Base-by-base conservation (phyloP, 1,284 basidiomycete species). In the Pseudozyma tsukubaensis region DNA sequence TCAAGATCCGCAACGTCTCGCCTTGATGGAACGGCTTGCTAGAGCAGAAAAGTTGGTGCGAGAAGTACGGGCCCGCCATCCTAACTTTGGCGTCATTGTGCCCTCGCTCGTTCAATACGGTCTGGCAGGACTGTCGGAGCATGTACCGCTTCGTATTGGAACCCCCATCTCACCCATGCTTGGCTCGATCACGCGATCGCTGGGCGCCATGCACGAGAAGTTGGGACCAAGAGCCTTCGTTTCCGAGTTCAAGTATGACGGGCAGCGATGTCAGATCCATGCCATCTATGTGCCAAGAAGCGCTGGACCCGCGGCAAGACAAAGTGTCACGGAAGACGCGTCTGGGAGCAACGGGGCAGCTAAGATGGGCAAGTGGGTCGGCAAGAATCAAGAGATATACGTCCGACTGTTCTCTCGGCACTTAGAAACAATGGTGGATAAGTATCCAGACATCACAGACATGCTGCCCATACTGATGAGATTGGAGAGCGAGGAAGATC, bases 361-460 rank as follows among this genome's bases (percentile, higher is more conserved):
- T 10, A 75, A 60, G 37, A 59, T 57, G 18, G 83, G 71, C 24
- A 83, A 68, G 55, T 83, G 83, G 79, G 76, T 58, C n/a, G 81
- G 69, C 34, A 59, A 68, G 19, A 13, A 79, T 16, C 65, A 55
- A 12, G 71, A 76, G 43, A 80, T 88, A 21, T 87, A 86, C 65
- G 88, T 94, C 39, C 89, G 90, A 53, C 87, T 96, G 47, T 97
- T 97, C 86, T 93, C 92, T 60, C 89, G 94, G 35, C 94, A 96
- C 86, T 86, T 97, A 29, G 94, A 96, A 85, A 91, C 94, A 79
- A 94, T 94, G 92, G 94, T 93, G 3, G 89, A 62, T 37, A 85
- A 94, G 91, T 97, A 97, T 83, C 94, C 94, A 12, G 94, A 97
- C 85, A 88, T 97, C 37, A 87, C 90, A 60, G 87, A 88, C 21